Percentiles rank a stretch among this genome's conserved stretches.
These are phyloP conservation scores for Areca catechu DNA, from an alignment of 176 grass and related monocot genomes.

Conservation along the genomic window DNA sequence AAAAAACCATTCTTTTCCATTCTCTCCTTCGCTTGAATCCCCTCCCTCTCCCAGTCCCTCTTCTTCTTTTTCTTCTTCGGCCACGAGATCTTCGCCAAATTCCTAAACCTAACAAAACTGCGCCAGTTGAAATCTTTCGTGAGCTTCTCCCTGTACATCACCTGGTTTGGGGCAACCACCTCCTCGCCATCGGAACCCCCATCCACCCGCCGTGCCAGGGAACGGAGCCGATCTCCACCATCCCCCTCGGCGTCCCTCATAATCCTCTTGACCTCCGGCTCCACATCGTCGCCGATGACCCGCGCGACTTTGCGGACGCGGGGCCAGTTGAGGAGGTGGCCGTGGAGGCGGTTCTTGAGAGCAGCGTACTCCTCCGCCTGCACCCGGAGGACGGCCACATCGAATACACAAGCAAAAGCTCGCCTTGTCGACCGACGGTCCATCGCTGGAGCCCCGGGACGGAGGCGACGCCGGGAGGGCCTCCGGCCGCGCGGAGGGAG, in stretches of 20 bases:
- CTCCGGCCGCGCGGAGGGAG: slow-evolving; percentile 42
- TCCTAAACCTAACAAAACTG: slow-evolving; percentile 61
- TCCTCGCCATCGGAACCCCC: not conserved
- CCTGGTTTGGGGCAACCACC: slow-evolving; percentile 25
- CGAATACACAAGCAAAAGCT: slow-evolving; percentile 51
- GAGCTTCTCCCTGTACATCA: slow-evolving; percentile 54
- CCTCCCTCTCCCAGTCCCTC: not conserved
- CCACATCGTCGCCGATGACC: slow-evolving; percentile 49
- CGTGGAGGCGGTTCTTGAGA: slow-evolving; percentile 74
- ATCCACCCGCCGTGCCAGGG: not conserved
- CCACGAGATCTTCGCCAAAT: slow-evolving; percentile 68
- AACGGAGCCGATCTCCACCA: slow-evolving; percentile 1
- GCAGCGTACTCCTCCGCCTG: slow-evolving; percentile 55
- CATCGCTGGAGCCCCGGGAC: not conserved
- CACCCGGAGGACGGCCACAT: slow-evolving; percentile 66
- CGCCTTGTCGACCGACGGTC: slow-evolving; percentile 11
- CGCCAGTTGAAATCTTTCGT: slow-evolving; percentile 70
- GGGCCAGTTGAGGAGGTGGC: slow-evolving; percentile 93
- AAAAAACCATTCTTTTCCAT: slow-evolving; percentile 22
- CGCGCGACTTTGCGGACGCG: slow-evolving; percentile 62
- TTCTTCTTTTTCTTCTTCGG: slow-evolving; percentile 43
- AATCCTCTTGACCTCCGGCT: slow-evolving; percentile 23
- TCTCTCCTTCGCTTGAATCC: not conserved
- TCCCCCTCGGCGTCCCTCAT: slow-evolving; percentile 18
- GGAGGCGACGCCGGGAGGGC: not conserved